A percentile compares a stretch with the other conserved stretches of the same genome.
Conservation (phyloP, 768 basidiomycete genomes). For the Suillus clintonianus region DNA sequence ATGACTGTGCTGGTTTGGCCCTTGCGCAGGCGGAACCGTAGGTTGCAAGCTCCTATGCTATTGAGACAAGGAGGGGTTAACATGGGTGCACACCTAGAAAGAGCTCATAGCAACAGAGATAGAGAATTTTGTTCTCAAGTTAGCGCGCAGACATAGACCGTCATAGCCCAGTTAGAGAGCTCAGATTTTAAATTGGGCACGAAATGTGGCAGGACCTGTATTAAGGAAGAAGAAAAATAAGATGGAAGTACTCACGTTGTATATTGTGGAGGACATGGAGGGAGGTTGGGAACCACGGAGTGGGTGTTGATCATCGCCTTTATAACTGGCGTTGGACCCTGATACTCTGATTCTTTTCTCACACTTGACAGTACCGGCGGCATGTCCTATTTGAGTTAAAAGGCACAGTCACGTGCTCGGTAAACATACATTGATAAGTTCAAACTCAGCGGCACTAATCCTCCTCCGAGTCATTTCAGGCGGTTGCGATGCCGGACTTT, state of each 20-base stretch:
- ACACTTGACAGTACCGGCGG: slow-evolving; percentile 38
- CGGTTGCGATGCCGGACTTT: not conserved
- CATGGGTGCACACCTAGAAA: not conserved
- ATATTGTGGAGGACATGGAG: slow-evolving; percentile 40
- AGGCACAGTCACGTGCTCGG: slow-evolving; percentile 32
- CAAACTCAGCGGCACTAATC: slow-evolving; percentile 23
- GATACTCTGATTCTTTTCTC: slow-evolving; percentile 34
- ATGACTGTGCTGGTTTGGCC: slow-evolving; percentile 40
- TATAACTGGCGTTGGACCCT: slow-evolving; percentile 39
- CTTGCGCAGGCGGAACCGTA: slow-evolving; percentile 45
- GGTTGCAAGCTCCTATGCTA: slow-evolving; percentile 60
- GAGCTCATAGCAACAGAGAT: slow-evolving; percentile 1
- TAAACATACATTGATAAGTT: slow-evolving; percentile 15
- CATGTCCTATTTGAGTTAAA: slow-evolving; percentile 27
- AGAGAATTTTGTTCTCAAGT: slow-evolving; percentile 25
- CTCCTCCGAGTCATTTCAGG: not conserved
- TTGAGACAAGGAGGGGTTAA: slow-evolving; percentile 19
- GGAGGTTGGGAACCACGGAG: slow-evolving; percentile 38
- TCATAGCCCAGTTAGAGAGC: not conserved
- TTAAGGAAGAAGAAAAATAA: not conserved
- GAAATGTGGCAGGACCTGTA: not conserved
- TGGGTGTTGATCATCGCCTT: slow-evolving; percentile 42
- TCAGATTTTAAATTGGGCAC: not conserved
- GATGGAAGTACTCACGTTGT: slow-evolving; percentile 33
- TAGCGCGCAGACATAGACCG: slow-evolving; percentile 10